Evolutionary conservation across 768 basidiomycete species (phyloP).

Genomic region (Harrya chromipes): DNA sequence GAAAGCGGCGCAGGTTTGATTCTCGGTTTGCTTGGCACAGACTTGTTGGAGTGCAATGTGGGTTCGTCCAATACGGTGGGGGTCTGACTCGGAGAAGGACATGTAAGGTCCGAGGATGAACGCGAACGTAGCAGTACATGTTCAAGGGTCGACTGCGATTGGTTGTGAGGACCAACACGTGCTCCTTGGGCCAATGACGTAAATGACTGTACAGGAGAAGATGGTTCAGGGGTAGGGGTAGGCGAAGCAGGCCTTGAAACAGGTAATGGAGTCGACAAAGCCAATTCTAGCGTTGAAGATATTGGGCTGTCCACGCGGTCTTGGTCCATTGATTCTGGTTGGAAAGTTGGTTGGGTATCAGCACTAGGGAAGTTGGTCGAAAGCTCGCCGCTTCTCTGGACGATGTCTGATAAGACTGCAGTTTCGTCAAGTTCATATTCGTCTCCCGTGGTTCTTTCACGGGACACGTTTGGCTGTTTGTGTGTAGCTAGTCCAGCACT

Average conservation of each 20-base stretch:
- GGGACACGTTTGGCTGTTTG: background rate
- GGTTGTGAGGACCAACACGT: background rate
- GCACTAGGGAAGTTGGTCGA: background rate
- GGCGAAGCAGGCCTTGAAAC: slow-evolving; percentile 20
- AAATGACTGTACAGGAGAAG: background rate
- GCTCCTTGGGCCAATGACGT: background rate
- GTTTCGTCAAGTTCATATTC: background rate
- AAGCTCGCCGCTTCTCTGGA: background rate
- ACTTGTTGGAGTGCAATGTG: slow-evolving; percentile 2
- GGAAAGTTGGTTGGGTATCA: background rate
- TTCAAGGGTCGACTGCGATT: background rate
- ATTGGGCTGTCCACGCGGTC: background rate
- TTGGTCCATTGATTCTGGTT: background rate
- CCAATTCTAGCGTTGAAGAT: slow-evolving; percentile 7
- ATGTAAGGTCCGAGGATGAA: slow-evolving; percentile 5
- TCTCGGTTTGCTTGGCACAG: slow-evolving; percentile 7
- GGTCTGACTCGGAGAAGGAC: background rate
- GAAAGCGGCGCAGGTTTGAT: slow-evolving; percentile 31
- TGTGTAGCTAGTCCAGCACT: background rate
- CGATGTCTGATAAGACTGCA: background rate
- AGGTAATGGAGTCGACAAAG: slow-evolving; percentile 18
- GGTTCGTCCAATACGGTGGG: background rate
- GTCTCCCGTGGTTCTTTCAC: background rate
- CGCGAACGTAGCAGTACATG: background rate
- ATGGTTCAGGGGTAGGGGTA: background rate